These are phyloP conservation scores for Ephemerocybe angulata DNA, from an alignment of 768 basidiomycete species.

Conservation along the genomic window DNA sequence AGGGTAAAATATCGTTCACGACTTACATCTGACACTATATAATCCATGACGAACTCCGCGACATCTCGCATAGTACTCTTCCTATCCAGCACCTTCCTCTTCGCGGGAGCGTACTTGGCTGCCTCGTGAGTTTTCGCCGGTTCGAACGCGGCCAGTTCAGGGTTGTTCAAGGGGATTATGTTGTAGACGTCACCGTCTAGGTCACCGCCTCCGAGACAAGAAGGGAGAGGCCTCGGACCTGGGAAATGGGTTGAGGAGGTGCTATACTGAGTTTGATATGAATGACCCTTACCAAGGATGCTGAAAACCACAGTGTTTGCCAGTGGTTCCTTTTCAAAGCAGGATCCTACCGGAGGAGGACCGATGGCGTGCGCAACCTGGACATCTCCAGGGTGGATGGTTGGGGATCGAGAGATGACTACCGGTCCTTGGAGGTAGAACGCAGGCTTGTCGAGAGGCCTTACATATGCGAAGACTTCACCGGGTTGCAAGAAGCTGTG, in stretches of 20 bases:
- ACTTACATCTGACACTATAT: conserved; percentile 61
- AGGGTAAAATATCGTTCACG: neutral
- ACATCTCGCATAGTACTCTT: conserved; percentile 61
- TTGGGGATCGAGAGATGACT: conserved; percentile 61
- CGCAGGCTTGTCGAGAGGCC: conserved; percentile 32
- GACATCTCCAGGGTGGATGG: conserved; percentile 67
- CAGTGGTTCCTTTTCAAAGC: conserved; percentile 48
- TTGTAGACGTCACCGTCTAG: conserved; percentile 65
- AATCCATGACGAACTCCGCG: conserved; percentile 67
- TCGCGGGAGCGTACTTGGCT: conserved; percentile 47
- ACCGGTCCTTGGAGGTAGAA: conserved; percentile 52
- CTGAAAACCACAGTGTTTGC: conserved; percentile 68
- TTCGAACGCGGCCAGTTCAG: conserved; percentile 31
- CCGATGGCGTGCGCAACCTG: conserved; percentile 59
- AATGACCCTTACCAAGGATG: conserved; percentile 39
- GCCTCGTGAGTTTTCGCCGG: conserved; percentile 27
- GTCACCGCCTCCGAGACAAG: conserved; percentile 66
- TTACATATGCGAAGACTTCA: conserved; percentile 61
- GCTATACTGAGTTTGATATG: neutral
- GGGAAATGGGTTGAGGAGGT: neutral
- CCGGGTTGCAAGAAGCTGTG: conserved; percentile 48
- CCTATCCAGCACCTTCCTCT: conserved; percentile 41
- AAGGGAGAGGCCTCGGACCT: conserved; percentile 60
- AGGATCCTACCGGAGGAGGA: conserved; percentile 47
- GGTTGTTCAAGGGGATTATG: conserved; percentile 39